Base-by-base conservation (phyloP, 179 eudicot species). In the Heliamphora pulchella region DNA sequence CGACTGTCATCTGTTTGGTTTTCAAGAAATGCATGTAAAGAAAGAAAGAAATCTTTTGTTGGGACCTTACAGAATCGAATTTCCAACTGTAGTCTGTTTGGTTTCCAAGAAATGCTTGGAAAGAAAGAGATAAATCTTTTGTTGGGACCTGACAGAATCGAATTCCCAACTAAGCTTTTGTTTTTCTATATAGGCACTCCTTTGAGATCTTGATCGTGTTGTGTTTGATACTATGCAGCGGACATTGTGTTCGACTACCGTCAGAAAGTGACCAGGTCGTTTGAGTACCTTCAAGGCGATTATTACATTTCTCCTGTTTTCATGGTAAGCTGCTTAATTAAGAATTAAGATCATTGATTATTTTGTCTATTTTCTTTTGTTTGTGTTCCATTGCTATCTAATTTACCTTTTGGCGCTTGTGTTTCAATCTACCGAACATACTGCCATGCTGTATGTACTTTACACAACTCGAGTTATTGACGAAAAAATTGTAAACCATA, bases 221-320 rank as follows among this genome's bases (percentile, higher is more conserved):
- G 71, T 18, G 41, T 39, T 78, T 17, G 61, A 10, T 31, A 78
- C 0, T 31, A 58, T 88, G 85, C 92, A 95, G 97, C 98, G 88
- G 98, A 95, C 88, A 91, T 95, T 71, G 98, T 95, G 83, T 95
- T 95, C 75, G 98, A 95, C 91, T 95, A 95, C 78, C 90, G 98
- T 79, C 98, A 93, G 83, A 95, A 91, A 81, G 97, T 84, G 78
- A 95, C 97, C 46, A 88, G 97, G 86, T 88, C 97, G 41, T 95
- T 95, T 83, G 88, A 95, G 91, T 89, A 95, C 76, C 91, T 95
- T 77, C 93, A 91, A 88, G 98, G 97, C 79, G 98, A 93, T 86
- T 95, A 95, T 69, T 95, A 95, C 91, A 92, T 95, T 71, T 95
- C 98, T 79, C 98, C 98, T 5, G 20, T 85, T 67, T 95, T 95